phyloP scores from a whole-genome alignment of 345 rosid genomes.

The Populus simonii region DNA sequence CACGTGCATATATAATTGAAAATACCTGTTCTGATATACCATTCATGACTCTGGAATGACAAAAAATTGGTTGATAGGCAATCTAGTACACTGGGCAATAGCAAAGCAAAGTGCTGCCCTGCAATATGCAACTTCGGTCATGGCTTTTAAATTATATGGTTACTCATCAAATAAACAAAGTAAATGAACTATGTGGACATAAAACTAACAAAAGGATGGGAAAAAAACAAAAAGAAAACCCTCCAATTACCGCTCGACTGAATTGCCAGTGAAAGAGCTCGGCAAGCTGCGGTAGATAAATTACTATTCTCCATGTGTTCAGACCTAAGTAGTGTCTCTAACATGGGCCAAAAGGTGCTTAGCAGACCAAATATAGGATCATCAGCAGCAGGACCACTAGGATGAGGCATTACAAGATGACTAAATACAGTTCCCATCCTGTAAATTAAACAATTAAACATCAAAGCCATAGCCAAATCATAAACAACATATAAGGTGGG shows the following conservation, averaged over 20 bases:
- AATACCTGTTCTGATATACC: slow-evolving; percentile 85
- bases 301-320: slow-evolving; percentile 78
- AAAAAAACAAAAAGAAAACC: slow-evolving; percentile 5
- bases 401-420: slow-evolving; percentile 56
- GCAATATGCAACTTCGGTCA: slow-evolving; percentile 32
- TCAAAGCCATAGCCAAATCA: background rate
- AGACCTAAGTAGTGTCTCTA: slow-evolving; percentile 80
- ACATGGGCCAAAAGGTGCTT: slow-evolving; percentile 82
- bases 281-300: slow-evolving; percentile 81
- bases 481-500: background rate
- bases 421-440: slow-evolving; percentile 89
- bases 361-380: slow-evolving; percentile 63
- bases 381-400: slow-evolving; percentile 49
- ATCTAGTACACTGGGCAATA: slow-evolving; percentile 76
- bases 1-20: no score
- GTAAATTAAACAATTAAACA: slow-evolving; percentile 19
- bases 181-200: slow-evolving; percentile 4
- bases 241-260: slow-evolving; percentile 72
- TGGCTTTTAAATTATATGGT: background rate
- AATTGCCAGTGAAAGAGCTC: slow-evolving; percentile 88
- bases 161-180: background rate
- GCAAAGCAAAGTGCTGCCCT: slow-evolving; percentile 80
- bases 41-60: slow-evolving; percentile 76
- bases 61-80: slow-evolving; percentile 80
- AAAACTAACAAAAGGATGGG: slow-evolving; percentile 15